phyloP scores from a whole-genome alignment of 305 asterid genomes.

The Solanum chacoense region DNA sequence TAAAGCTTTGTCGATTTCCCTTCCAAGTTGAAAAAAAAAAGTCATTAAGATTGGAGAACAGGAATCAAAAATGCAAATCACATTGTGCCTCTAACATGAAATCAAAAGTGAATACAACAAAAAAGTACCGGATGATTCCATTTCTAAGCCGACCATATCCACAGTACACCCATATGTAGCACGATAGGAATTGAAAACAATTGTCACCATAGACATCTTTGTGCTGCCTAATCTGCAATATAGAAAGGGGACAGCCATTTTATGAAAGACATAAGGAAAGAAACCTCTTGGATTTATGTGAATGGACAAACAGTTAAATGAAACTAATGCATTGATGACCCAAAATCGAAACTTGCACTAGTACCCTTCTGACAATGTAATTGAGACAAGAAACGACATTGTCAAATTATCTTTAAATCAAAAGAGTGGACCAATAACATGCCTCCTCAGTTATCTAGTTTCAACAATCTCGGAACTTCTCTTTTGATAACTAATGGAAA shows the following conservation, averaged over 20 bases:
- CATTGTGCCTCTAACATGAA: background rate
- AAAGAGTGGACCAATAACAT: background rate
- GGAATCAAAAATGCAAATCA: background rate
- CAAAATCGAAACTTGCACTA: background rate
- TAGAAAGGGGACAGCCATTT: background rate
- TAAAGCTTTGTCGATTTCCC: conserved; percentile 84
- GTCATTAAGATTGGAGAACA: conserved; percentile 4
- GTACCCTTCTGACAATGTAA: background rate
- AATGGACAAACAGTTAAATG: background rate
- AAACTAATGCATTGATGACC: background rate
- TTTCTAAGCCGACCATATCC: conserved; percentile 65
- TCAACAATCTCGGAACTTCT: background rate
- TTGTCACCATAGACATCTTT: conserved; percentile 53
- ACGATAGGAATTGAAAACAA: conserved; percentile 55
- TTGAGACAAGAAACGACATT: background rate
- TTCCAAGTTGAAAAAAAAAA: conserved; percentile 7
- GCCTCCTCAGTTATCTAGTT: background rate
- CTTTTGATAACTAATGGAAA: background rate
- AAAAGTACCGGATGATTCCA: conserved; percentile 64
- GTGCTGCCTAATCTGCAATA: conserved; percentile 66
- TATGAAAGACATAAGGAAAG: background rate
- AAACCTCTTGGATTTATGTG: background rate
- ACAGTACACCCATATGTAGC: conserved; percentile 72
- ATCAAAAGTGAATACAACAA: conserved; percentile 4
- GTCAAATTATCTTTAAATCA: background rate